Conservation (phyloP, 176 grass and related monocot species). For the Musa beccarii region DNA sequence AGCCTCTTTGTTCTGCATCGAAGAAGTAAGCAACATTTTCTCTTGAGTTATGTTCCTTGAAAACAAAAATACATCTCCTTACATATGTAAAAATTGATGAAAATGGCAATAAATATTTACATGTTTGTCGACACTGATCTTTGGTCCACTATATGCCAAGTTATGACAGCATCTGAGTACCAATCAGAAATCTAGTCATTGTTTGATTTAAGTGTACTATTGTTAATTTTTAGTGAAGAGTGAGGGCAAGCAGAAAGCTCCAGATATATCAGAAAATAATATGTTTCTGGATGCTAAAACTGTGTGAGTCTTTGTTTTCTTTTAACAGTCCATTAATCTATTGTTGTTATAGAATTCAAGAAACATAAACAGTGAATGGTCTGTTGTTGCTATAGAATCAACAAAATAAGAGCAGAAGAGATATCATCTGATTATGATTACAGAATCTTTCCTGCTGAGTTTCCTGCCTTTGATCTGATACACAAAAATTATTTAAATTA, state of each 20-base stretch:
- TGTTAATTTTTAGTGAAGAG: too few relatives aligned
- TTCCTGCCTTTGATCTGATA: too few relatives aligned
- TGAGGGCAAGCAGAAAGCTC: too few relatives aligned
- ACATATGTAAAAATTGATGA: not conserved
- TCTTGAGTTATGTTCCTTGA: not conserved
- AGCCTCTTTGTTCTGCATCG: slow-evolving; percentile 87
- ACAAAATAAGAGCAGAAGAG: not conserved
- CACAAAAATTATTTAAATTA: too few relatives aligned
- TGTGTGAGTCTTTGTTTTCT: not conserved
- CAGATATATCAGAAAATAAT: too few relatives aligned
- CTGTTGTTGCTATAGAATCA: not conserved
- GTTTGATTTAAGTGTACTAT: too few relatives aligned
- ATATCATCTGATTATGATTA: too few relatives aligned
- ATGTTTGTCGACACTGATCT: not conserved
- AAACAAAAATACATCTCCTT: not conserved
- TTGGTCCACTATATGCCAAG: too few relatives aligned
- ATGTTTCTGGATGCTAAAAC: not conserved
- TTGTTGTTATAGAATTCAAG: not conserved
- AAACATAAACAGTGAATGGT: not conserved
- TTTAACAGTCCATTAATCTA: not conserved
- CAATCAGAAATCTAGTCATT: too few relatives aligned
- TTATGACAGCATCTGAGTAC: too few relatives aligned
- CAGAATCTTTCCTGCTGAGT: too few relatives aligned
- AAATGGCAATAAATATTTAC: not conserved
- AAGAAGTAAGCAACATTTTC: slow-evolving; percentile 64